Evolutionary conservation across 2,329 filamentous ascomycete genomes (phyloP).

Genomic region (Trichophyton benhamiae): DNA sequence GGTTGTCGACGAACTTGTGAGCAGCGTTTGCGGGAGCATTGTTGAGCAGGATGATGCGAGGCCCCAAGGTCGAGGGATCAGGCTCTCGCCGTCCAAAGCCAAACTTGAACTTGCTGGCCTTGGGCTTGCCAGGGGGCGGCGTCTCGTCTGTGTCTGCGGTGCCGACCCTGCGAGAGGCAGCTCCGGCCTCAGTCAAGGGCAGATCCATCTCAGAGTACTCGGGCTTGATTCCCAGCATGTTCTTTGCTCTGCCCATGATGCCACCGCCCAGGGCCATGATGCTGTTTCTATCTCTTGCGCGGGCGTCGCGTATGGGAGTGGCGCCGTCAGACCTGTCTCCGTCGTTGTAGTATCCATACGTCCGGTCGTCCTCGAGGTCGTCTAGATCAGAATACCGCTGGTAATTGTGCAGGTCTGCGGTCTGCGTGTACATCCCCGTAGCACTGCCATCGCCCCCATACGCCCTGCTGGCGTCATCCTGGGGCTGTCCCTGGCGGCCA

Average conservation of each 20-base stretch:
- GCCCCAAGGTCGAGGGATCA: constrained; percentile 82
- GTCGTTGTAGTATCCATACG: constrained; percentile 60
- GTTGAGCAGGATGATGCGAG: constrained; percentile 88
- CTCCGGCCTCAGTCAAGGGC: constrained; percentile 69
- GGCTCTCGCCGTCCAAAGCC: constrained; percentile 73
- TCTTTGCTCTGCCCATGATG: constrained; percentile 75
- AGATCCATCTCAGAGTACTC: constrained; percentile 97
- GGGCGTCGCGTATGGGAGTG: constrained; percentile 27
- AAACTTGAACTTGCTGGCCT: constrained; percentile 72
- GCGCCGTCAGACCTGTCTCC: constrained; percentile 29
- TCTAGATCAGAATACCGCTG: constrained; percentile 84
- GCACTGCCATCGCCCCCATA: constrained; percentile 6
- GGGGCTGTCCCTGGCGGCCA: not conserved
- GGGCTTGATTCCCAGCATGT: constrained; percentile 72
- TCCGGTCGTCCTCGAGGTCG: constrained; percentile 67
- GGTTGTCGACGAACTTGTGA: constrained; percentile 90
- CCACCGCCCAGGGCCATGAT: constrained; percentile 78
- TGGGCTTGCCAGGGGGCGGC: constrained; percentile 32
- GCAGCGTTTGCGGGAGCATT: constrained; percentile 81
- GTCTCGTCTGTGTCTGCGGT: constrained; percentile 32
- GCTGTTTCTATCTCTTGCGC: constrained; percentile 71
- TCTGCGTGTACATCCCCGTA: constrained; percentile 53
- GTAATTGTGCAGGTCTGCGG: constrained; percentile 75
- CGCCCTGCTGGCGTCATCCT: constrained; percentile 4
- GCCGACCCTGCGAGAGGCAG: constrained; percentile 36